phyloP scores from a whole-genome alignment of 2,329 filamentous ascomycete genomes.

The Botrytis byssoidea region DNA sequence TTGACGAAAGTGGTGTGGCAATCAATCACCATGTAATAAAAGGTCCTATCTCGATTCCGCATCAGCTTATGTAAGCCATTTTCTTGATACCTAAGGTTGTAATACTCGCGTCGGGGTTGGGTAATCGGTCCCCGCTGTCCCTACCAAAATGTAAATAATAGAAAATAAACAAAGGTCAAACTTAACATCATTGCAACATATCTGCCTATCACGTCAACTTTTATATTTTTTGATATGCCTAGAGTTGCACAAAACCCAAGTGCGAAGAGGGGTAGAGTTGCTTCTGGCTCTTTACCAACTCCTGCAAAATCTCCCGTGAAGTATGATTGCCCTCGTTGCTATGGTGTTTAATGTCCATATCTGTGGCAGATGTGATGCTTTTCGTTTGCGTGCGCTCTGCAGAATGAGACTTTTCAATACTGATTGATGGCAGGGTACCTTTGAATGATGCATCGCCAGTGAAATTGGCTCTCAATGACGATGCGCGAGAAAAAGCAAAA shows the following conservation, averaged over 20 bases:
- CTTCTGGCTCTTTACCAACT: slow-evolving; percentile 40
- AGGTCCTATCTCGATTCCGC: neutral
- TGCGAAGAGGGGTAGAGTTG: slow-evolving; percentile 42
- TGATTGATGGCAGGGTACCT: slow-evolving; percentile 64
- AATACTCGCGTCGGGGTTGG: neutral
- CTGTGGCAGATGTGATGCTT: slow-evolving; percentile 12
- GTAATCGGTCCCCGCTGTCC: neutral
- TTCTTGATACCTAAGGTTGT: neutral
- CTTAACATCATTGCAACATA: neutral
- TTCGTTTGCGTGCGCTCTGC: neutral
- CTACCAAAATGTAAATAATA: slow-evolving; percentile 14
- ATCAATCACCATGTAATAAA: neutral
- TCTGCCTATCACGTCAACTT: neutral
- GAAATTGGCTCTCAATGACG: slow-evolving; percentile 73
- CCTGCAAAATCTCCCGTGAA: slow-evolving; percentile 41
- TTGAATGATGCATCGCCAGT: slow-evolving; percentile 94
- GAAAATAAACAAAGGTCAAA: slow-evolving; percentile 19
- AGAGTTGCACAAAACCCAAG: slow-evolving; percentile 51
- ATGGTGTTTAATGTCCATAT: slow-evolving; percentile 2
- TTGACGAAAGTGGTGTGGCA: neutral
- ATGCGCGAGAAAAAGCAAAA: slow-evolving; percentile 85
- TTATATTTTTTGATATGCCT: slow-evolving; percentile 46
- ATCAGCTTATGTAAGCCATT: neutral
- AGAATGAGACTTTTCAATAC: neutral
- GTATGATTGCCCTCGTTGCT: slow-evolving; percentile 29